Evolutionary conservation across 2,329 filamentous ascomycete species (phyloP).

Genomic region (Penicillium sp.): DNA sequence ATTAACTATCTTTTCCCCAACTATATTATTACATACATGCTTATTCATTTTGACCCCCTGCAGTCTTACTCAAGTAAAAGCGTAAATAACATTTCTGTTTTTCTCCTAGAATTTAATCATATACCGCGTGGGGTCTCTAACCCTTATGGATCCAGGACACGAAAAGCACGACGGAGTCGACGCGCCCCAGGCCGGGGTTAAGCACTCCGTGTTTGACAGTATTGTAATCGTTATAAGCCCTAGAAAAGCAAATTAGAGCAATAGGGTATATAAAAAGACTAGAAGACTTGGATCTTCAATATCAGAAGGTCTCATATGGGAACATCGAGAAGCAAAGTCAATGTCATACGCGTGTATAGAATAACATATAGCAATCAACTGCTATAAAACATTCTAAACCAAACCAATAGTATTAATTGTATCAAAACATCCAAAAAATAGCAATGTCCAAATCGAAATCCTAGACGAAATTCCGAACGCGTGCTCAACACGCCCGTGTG

Average conservation of each 20-base stretch:
- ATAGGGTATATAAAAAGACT: background rate
- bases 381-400: background rate
- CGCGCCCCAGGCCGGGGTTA: constrained; percentile 2
- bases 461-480: constrained; percentile 15
- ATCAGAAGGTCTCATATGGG: background rate
- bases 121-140: background rate
- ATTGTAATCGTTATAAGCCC: background rate
- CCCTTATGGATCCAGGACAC: constrained; percentile 5
- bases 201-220: background rate
- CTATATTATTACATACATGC: background rate
- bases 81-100: background rate
- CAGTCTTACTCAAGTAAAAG: background rate
- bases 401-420: background rate
- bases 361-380: background rate
- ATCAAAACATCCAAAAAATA: background rate
- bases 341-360: background rate
- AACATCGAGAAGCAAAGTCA: background rate
- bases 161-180: background rate
- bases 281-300: background rate
- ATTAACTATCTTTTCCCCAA: background rate
- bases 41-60: too few species aligned
- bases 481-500: constrained; percentile 21
- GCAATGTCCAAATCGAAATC: background rate
- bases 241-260: background rate
- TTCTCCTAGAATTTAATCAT: background rate